Conservation (phyloP, 768 basidiomycete species). For the Boletales sp. region DNA sequence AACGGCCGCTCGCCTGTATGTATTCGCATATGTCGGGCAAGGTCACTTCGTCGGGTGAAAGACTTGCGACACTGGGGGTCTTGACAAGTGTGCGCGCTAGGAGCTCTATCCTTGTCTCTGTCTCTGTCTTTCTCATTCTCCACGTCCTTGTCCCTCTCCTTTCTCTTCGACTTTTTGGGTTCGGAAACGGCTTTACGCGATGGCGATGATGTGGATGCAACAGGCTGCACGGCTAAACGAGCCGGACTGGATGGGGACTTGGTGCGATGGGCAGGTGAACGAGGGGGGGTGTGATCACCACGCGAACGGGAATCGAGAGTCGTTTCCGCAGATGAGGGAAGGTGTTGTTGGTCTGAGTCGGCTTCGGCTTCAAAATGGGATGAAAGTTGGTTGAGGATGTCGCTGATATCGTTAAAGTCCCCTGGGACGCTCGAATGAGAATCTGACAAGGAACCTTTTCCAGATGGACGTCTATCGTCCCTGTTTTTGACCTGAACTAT, state of each 20-base stretch:
- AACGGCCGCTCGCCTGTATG: conserved; percentile 90
- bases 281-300: conserved; percentile 17
- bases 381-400: conserved; percentile 72
- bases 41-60: conserved; percentile 80
- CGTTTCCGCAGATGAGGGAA: conserved; percentile 33
- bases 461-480: conserved; percentile 36
- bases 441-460: conserved; percentile 33
- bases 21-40: conserved; percentile 82
- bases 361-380: conserved; percentile 62
- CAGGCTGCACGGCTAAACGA: conserved; percentile 34
- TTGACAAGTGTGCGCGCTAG: conserved; percentile 61
- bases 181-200: conserved; percentile 22
- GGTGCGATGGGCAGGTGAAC: conserved; percentile 21
- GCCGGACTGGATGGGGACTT: conserved; percentile 37
- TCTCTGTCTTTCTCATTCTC: conserved; percentile 30
- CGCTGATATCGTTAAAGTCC: conserved; percentile 70
- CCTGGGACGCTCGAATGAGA: conserved; percentile 49
- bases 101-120: conserved; percentile 40
- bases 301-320: conserved; percentile 30
- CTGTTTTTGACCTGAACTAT: conserved; percentile 11
- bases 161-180: conserved; percentile 26
- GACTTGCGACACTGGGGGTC: conserved; percentile 73
- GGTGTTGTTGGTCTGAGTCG: conserved; percentile 39
- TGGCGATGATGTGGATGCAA: conserved; percentile 51
- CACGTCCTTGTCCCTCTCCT: conserved; percentile 27